A percentile compares a stretch with the other conserved stretches of the same genome.
Evolutionary conservation across 257 asterid species (phyloP).

Genomic region (Capsicum rhomboideum): DNA sequence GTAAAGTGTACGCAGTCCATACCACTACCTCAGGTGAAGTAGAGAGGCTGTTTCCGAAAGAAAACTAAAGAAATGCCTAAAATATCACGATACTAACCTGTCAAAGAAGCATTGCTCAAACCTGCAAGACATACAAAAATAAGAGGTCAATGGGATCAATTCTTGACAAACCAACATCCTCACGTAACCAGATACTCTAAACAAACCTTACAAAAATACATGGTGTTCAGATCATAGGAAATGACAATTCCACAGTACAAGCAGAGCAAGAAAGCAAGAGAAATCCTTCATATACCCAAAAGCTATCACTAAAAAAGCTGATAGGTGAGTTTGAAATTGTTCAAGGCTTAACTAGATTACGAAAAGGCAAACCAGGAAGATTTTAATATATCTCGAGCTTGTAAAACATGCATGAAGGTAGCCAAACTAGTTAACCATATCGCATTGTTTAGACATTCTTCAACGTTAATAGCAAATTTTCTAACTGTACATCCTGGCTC

Average conservation of each 20-base stretch:
- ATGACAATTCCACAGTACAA: not conserved
- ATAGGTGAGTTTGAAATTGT: not conserved
- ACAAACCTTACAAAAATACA: not conserved
- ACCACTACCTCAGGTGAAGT: too few relatives aligned
- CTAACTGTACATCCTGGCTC: not conserved
- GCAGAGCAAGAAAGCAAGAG: not conserved
- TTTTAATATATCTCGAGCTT: not conserved
- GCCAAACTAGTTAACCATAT: not conserved
- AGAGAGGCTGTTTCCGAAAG: too few relatives aligned
- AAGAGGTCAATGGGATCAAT: constrained; percentile 10
- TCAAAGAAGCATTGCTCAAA: constrained; percentile 55
- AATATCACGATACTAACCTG: constrained; percentile 33
- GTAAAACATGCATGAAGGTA: not conserved
- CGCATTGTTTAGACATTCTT: not conserved
- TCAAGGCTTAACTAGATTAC: not conserved
- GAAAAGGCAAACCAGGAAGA: not conserved
- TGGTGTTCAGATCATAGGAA: not conserved
- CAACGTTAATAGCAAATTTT: not conserved
- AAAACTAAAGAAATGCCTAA: not conserved
- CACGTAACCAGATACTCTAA: constrained; percentile 5
- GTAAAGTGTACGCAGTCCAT: too few relatives aligned
- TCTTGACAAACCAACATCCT: not conserved
- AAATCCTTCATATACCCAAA: not conserved
- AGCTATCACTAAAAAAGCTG: constrained; percentile 13
- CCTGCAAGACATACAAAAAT: constrained; percentile 45